Percentiles rank a stretch among this genome's conserved stretches.
Conservation (phyloP, 352 stramenopile species). For the Pythium dissimile region DNA sequence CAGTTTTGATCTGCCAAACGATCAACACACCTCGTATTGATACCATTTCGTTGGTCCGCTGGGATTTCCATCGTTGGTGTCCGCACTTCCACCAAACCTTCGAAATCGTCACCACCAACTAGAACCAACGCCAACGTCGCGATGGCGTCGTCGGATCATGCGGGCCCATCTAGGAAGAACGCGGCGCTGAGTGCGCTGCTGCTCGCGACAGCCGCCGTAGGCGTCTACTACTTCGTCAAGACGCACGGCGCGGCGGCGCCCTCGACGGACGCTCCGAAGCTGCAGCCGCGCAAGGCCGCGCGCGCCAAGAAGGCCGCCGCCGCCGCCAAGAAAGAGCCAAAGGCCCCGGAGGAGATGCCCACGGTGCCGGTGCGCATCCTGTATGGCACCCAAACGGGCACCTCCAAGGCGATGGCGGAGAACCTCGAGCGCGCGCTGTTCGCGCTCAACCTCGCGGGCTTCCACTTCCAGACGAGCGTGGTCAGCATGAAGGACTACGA, state of each 20-base stretch:
- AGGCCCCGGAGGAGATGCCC: constrained; percentile 26
- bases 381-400: constrained; percentile 85
- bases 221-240: constrained; percentile 40
- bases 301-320: constrained; percentile 16
- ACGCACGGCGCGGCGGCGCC: constrained; percentile 8
- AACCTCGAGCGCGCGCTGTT: constrained; percentile 76
- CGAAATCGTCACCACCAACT: not conserved
- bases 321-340: constrained; percentile 14
- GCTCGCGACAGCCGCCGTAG: constrained; percentile 35
- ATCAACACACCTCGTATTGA: constrained; percentile 5
- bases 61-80: constrained; percentile 3
- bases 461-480: constrained; percentile 82
- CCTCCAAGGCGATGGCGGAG: constrained; percentile 74
- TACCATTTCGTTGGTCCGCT: constrained; percentile 16
- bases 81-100: constrained; percentile 6
- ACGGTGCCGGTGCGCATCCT: constrained; percentile 72
- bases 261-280: constrained; percentile 13
- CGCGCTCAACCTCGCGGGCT: constrained; percentile 70
- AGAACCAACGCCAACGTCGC: constrained; percentile 13
- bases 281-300: constrained; percentile 6
- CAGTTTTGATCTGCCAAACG: not conserved
- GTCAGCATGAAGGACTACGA: constrained; percentile 88
- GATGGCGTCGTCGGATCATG: constrained; percentile 4
- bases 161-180: constrained; percentile 14
- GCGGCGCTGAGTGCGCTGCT: constrained; percentile 47